A percentile compares a stretch with the other conserved stretches of the same genome.
Evolutionary conservation across 352 stramenopile species (phyloP).

Genomic region (Phytophthora brassicae): DNA sequence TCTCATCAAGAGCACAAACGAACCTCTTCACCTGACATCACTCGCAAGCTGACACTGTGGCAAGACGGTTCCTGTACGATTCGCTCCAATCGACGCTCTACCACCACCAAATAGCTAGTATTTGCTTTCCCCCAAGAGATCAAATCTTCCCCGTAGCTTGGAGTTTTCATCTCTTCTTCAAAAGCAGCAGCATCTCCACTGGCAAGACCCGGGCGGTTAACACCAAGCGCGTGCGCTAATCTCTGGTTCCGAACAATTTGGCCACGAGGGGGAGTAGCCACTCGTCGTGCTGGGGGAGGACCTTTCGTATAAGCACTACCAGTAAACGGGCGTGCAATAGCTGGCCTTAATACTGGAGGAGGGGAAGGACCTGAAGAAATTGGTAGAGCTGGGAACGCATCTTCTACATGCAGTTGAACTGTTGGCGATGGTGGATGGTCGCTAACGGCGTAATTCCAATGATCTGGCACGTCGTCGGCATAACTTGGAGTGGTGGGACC

Average conservation of each 20-base stretch:
- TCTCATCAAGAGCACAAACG: background rate
- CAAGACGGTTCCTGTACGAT: slow-evolving; percentile 68
- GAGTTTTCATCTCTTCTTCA: slow-evolving; percentile 77
- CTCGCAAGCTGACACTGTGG: slow-evolving; percentile 71
- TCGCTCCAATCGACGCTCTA: slow-evolving; percentile 74
- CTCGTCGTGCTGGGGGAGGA: slow-evolving; percentile 19
- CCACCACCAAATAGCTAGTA: slow-evolving; percentile 62
- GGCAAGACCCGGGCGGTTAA: slow-evolving; percentile 42
- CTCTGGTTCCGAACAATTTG: slow-evolving; percentile 73
- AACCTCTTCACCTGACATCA: slow-evolving; percentile 71
- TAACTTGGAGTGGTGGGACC: slow-evolving; percentile 24
- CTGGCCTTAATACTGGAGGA: slow-evolving; percentile 41
- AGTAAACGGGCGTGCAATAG: slow-evolving; percentile 37
- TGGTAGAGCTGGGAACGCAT: slow-evolving; percentile 69
- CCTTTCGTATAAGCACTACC: slow-evolving; percentile 10
- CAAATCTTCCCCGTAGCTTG: slow-evolving; percentile 58
- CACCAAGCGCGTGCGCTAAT: slow-evolving; percentile 60
- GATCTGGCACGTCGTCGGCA: slow-evolving; percentile 49
- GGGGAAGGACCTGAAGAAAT: slow-evolving; percentile 40
- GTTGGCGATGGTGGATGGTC: slow-evolving; percentile 23
- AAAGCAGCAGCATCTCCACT: slow-evolving; percentile 50
- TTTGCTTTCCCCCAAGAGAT: slow-evolving; percentile 78
- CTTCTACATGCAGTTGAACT: slow-evolving; percentile 46
- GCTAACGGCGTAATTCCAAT: slow-evolving; percentile 58
- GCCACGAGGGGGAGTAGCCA: slow-evolving; percentile 36